phyloP scores from a whole-genome alignment of 805 yeast species.

The Ogataea polymorpha region DNA sequence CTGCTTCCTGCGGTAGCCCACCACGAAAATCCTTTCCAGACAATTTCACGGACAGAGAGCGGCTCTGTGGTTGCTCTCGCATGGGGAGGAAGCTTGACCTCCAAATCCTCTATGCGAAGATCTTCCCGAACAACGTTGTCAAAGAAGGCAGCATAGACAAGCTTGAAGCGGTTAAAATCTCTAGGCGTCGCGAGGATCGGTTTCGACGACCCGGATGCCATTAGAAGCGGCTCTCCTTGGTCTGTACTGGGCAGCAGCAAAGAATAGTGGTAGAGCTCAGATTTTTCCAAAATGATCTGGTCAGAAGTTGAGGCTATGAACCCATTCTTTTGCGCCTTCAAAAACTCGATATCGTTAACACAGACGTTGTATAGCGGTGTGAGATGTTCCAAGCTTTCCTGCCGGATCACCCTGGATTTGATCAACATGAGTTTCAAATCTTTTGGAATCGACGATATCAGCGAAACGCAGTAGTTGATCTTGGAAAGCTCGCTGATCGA shows the following conservation, averaged over 20 bases:
- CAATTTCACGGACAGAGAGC: conserved; percentile 51
- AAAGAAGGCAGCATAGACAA: conserved; percentile 23
- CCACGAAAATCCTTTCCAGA: conserved; percentile 76
- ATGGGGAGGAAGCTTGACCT: conserved; percentile 15
- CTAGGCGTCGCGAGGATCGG: conserved; percentile 33
- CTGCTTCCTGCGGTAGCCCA: conserved; percentile 85
- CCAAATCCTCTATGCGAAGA: conserved; percentile 12
- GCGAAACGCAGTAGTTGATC: conserved; percentile 54
- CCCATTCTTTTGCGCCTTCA: conserved; percentile 31
- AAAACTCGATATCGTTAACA: conserved; percentile 50
- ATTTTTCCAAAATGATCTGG: conserved; percentile 56
- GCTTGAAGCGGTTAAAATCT: conserved; percentile 36
- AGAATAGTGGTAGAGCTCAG: conserved; percentile 46
- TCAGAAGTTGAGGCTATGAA: conserved; percentile 67
- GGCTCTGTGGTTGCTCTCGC: conserved; percentile 38
- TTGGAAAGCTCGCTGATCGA: conserved; percentile 41
- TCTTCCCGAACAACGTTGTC: conserved; percentile 7
- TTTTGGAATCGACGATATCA: conserved; percentile 62
- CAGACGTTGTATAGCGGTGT: conserved; percentile 63
- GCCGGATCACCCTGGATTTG: conserved; percentile 24
- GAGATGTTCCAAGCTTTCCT: conserved; percentile 30
- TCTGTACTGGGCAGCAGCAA: conserved; percentile 25
- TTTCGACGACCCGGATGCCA: conserved; percentile 10
- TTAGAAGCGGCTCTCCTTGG: conserved; percentile 22
- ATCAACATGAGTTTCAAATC: conserved; percentile 37